Evolutionary conservation across 768 basidiomycete genomes (phyloP).

Genomic region (Serendipita sp.): DNA sequence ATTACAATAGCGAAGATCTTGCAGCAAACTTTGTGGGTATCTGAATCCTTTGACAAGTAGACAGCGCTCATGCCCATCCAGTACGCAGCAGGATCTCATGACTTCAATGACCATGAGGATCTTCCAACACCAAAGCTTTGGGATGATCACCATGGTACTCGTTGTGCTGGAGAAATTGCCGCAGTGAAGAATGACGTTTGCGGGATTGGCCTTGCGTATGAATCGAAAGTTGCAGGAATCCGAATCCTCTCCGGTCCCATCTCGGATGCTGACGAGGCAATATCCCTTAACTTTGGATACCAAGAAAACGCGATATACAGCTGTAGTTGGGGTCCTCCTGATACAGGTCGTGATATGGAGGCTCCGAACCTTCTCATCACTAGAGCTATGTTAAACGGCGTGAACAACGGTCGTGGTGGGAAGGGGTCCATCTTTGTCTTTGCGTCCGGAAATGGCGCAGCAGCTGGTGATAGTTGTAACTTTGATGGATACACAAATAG

Average conservation of each 20-base stretch:
- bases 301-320: conserved; percentile 86
- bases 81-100: conserved; percentile 79
- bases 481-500: conserved; percentile 99
- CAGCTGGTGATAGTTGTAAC: conserved; percentile 88
- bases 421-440: conserved; percentile 94
- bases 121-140: conserved; percentile 74
- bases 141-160: conserved; percentile 94
- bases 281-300: conserved; percentile 85
- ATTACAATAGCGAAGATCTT: conserved; percentile 76
- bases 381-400: conserved; percentile 86
- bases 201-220: conserved; percentile 85
- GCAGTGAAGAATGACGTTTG: conserved; percentile 86
- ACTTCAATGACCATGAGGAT: conserved; percentile 86
- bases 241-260: conserved; percentile 92
- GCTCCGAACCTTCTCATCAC: conserved; percentile 79
- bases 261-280: conserved; percentile 88
- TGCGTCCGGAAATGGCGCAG: conserved; percentile 91
- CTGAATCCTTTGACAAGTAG: not conserved
- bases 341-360: conserved; percentile 90
- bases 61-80: conserved; percentile 17
- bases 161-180: conserved; percentile 93
- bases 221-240: conserved; percentile 80
- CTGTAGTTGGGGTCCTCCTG: conserved; percentile 97
- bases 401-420: conserved; percentile 74
- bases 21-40: conserved; percentile 76